These are phyloP conservation scores for Alloascoidea hylecoeti DNA, from an alignment of 805 yeast genomes.

Conservation along the genomic window DNA sequence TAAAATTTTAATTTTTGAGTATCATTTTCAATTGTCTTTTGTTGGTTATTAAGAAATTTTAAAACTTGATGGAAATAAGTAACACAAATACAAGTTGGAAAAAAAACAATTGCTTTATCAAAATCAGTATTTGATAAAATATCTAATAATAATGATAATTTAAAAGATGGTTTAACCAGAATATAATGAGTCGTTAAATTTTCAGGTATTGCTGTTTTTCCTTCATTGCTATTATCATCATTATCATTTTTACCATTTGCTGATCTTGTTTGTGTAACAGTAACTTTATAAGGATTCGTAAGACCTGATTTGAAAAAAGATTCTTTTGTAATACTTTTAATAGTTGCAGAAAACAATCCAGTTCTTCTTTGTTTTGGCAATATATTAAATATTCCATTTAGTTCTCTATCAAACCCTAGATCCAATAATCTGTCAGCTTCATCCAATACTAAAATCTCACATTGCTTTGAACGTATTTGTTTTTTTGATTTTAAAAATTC, in stretches of 20 bases:
- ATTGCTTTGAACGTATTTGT: conserved; percentile 32
- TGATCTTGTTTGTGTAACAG: conserved; percentile 42
- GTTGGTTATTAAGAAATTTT: conserved; percentile 20
- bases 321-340: conserved; percentile 68
- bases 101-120: conserved; percentile 78
- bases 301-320: conserved; percentile 78
- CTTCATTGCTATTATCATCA: not conserved
- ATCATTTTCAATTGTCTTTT: conserved; percentile 12
- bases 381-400: conserved; percentile 46
- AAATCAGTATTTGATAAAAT: conserved; percentile 38
- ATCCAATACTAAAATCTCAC: conserved; percentile 71
- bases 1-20: conserved; percentile 38
- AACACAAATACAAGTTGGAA: conserved; percentile 83
- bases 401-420: conserved; percentile 55
- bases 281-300: conserved; percentile 82
- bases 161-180: conserved; percentile 41
- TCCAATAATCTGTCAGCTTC: conserved; percentile 90
- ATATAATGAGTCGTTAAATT: conserved; percentile 49
- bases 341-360: conserved; percentile 89
- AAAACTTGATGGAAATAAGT: conserved; percentile 58
- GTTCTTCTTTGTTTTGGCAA: conserved; percentile 89
- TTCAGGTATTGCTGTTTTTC: conserved; percentile 35
- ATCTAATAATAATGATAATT: conserved; percentile 43
- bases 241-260: conserved; percentile 10
- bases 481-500: conserved; percentile 53